Base-by-base conservation (phyloP, 1,284 basidiomycete genomes). In the Pyrrhoderma lamaoense region DNA sequence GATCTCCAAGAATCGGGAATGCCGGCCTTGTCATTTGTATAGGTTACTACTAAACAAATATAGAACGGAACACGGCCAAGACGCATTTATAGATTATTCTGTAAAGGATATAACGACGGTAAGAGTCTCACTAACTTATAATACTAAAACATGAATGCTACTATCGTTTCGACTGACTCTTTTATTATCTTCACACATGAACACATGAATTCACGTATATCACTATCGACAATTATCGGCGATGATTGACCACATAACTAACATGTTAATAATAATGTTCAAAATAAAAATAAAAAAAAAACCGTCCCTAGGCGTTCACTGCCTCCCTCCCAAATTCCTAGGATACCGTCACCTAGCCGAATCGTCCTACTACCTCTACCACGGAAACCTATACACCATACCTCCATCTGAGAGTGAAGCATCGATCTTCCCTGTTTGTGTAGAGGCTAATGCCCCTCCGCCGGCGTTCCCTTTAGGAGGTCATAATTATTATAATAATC, bases 51-150 rank as follows among this genome's bases (percentile, higher is more conserved):
- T 73, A 2, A 57, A 59, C 18, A 49, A 58, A 0, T 71, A 70
- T 57, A 66, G 65, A 13, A 51, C 59, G 37, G 59, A 60, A 42
- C 58, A 72, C 50, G 75, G 74, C 8, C 53, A 64, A 21, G 61
- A 64, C 38, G 60, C 64, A 8, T 66, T 78, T 45, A 58, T 61
- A 11, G 77, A 79, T 57, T 75, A 73, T 56, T 69, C 68, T 37
- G 68, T 79, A 19, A 78, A 76, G 59, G 66, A 3, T 75, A 74
- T 56, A 79, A 78, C 55, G 77, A 81, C 60, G 77, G 77, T 74
- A 55, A 43, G 68, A 58, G 44, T 49, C 37, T 27, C 18, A 18
- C 37, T 34, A 16, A 16, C 22, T n/a, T n/a, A n/a, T n/a, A n/a
- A n/a, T n/a, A n/a, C n/a, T n/a, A n/a, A n/a, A n/a, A n/a, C n/a